Evolutionary conservation across 192 early-diverging fungal species (phyloP), one percentile per base, ranked within the genome.

Genomic region (Radiomyces spectabilis): DNA sequence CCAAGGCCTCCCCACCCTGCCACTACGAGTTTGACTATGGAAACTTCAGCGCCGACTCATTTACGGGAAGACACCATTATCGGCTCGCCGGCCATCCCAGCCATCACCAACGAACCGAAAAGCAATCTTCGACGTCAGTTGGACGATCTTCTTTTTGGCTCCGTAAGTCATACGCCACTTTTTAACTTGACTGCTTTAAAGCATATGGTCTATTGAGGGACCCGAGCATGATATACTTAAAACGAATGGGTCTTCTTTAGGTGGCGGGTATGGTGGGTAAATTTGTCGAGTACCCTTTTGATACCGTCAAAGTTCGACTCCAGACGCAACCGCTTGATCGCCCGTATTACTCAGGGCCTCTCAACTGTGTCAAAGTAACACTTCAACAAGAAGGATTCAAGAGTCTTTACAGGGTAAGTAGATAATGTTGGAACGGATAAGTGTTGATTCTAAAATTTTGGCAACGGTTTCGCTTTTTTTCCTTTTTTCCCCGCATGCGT

Each of bases 271-370:
- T 96, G 55, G 76, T 84, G 19, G 95, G 90, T 69, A 95, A 95
- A 78, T 76, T 91, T 52, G 83, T 98, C 57, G 94, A 98, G 66
- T 95, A 89, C 49, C 94, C 95, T 3, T 95, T 95, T 63, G 95
- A 96, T 73, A 94, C 93, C 3, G 73, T 95, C 72, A 92, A 95
- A 47, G 93, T 97, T 8, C 87, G 94, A 3, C 77, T 98, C 31
- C 95, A 98, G 60, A 83, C 89, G 4, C 85, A 89, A 59, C 83
- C 92, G 0, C 65, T 79, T 34, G 71, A 73, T 15, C 56, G 61
- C 13, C 74, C 77, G 6, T 71, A 71, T 55, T 97, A 91, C 64
- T 68, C 71, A 15, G 91, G 91, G 25, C 85, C 93, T 0, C 39
- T 82, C 35, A 89, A 94, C 55, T 97, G 95, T 51, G 76, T 97